Conservation (phyloP, 2,329 filamentous ascomycete genomes). For the Xylaria multiplex region DNA sequence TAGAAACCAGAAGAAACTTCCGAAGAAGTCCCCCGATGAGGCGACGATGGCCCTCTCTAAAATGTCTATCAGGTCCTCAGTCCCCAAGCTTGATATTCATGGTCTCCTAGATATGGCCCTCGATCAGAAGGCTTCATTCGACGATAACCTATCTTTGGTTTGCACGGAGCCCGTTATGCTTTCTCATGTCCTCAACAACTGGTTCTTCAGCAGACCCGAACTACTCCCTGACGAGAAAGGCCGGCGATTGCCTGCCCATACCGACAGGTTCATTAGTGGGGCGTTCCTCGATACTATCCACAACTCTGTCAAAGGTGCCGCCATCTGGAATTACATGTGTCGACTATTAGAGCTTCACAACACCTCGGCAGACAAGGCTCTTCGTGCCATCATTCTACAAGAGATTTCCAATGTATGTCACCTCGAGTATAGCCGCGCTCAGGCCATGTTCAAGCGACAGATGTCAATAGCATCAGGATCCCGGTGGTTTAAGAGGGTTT, state of each 20-base stretch:
- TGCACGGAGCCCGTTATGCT: conserved; percentile 50
- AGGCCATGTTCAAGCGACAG: conserved; percentile 54
- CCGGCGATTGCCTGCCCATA: conserved; percentile 50
- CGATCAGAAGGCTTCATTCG: conserved; percentile 49
- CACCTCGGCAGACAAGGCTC: conserved; percentile 44
- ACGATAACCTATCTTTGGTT: conserved; percentile 52
- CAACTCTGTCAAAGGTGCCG: conserved; percentile 48
- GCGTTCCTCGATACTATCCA: conserved; percentile 57
- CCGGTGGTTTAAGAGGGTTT: conserved; percentile 56
- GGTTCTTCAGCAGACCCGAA: conserved; percentile 55
- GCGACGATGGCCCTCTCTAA: conserved; percentile 48
- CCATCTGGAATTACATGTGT: conserved; percentile 55
- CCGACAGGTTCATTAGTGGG: conserved; percentile 55
- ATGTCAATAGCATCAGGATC: conserved; percentile 50
- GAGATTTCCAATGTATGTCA: conserved; percentile 58
- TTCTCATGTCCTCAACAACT: conserved; percentile 49
- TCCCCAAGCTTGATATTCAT: conserved; percentile 47
- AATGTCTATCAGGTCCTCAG: conserved; percentile 45
- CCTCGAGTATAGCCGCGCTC: conserved; percentile 55
- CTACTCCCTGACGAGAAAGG: conserved; percentile 58
- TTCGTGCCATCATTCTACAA: conserved; percentile 53
- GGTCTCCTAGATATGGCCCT: conserved; percentile 47
- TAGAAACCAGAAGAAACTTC: conserved; percentile 39
- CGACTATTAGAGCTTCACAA: conserved; percentile 52
- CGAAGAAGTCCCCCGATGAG: conserved; percentile 48